Base-by-base conservation (phyloP, 768 basidiomycete species). In the Tulasnella sp. region DNA sequence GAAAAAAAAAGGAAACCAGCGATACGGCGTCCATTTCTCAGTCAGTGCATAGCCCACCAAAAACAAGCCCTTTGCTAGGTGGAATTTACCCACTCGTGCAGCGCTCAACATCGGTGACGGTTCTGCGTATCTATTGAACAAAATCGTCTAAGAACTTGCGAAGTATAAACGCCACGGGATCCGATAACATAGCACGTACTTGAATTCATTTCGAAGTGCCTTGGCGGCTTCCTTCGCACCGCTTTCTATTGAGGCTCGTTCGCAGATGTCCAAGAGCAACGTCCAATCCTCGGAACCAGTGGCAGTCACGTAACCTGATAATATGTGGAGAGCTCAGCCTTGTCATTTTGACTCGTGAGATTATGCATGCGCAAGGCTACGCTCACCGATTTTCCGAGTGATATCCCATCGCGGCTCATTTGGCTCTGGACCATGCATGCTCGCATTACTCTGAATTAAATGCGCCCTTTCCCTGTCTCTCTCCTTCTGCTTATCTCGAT, bases 221-320 rank as follows among this genome's bases (percentile, higher is more conserved):
- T 82, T 81, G 4, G 85, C 81, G 0, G 91, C 89, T 66, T 92
- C 92, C 68, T 86, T 92, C 9, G 88, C 87, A 54, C 82, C 82
- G 8, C 71, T 67, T 58, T 92, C 87, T 64, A 67, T 85, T 1
- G 78, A 70, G 3, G 87, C 86, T 31, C 87, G 76, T 55, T 94
- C 91, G 65, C 87, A 92, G 15, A 92, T 86, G 55, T 91, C 88
- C 51, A 91, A 74, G 0, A 92, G 85, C 29, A 90, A 76, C 0
- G 77, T 70, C 84, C 87, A 89, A 66, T 91, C 86, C 67, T 91
- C 87, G 2, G 87, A 84, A 22, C 61, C 63, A 21, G 62, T 59
- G 21, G 60, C 63, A 5, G 65, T 63, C 41, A 63, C 53, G 46
- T 51, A 64, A 29, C 65, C 59, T 60, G 45, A 48, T 19, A n/a